Base-by-base conservation (phyloP, 441 rosid species). In the Syzygium syzygioides region DNA sequence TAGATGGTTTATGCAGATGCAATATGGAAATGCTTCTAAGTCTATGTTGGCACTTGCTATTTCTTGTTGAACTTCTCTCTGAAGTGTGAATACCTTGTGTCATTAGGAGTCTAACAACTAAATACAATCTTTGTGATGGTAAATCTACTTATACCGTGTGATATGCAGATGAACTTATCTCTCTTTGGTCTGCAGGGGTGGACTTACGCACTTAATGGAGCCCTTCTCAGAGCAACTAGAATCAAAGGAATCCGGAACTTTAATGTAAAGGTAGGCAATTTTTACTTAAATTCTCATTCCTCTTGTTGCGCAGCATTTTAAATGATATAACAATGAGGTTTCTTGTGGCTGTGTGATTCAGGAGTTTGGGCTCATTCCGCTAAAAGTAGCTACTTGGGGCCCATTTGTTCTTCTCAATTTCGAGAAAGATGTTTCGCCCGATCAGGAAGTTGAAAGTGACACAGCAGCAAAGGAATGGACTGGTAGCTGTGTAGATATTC, bases 361-460 rank as follows among this genome's bases (percentile, higher is more conserved):
- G 99, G 99, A 96, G 50, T 95, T 94, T 92, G 97, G 98, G 90
- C 99, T 98, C 60, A 84, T 91, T 90, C 96, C 96, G 12, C 89
- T 96, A 19, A 89, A 91, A 88, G 97, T 95, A 9, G 96, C 98
- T 85, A 89, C 93, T 41, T 96, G 99, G 98, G 98, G 99, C 55
- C 98, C 99, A 55, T 98, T 96, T 94, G 92, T 96, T 91, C 97
- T 98, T 89, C 94, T 96, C 85, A 96, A 95, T 86, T 86, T 95
- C 84, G 94, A 91, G 28, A 90, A 90, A 79, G 89, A 90, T 86
- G 86, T n/a, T 89, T 89, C 86, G 18, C 83, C 83, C 14, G 66
- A 87, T 14, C 91, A 56, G 59, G 94, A 93, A 87, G 83, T 80
- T 86, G 91, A 86, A 37, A 86, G 80, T 87, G 87, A 86, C 41